Percentiles rank a stretch among this genome's conserved stretches.
Evolutionary conservation across 2,329 filamentous ascomycete genomes (phyloP).

Genomic region (Sporothrix brunneoviolacea): DNA sequence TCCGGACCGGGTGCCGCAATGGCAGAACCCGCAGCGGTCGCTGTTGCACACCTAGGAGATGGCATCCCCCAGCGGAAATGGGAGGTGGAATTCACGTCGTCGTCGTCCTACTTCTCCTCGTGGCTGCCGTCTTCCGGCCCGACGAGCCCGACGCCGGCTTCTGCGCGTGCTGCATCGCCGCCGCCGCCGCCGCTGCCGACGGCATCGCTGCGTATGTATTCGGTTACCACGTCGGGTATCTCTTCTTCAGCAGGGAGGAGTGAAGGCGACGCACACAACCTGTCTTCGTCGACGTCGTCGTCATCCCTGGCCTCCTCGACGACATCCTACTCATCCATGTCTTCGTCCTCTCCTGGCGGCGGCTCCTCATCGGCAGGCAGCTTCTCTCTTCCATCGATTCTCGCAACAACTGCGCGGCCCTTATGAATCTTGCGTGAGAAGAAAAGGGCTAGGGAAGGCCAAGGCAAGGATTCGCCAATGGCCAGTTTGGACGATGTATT

Average conservation of each 20-base stretch:
- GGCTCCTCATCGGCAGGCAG: not conserved
- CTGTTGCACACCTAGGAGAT: no score
- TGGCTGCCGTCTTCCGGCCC: not conserved
- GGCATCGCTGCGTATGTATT: not conserved
- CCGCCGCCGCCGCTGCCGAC: not conserved
- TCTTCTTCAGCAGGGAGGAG: not conserved
- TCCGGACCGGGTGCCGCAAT: not conserved
- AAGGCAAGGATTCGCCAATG: no score
- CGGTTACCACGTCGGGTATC: slow-evolving; percentile 4
- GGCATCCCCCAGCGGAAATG: no score
- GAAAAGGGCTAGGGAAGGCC: no score
- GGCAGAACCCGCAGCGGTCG: not conserved
- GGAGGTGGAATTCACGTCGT: no score
- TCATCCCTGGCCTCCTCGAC: slow-evolving; percentile 1
- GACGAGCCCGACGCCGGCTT: not conserved
- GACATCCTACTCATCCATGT: slow-evolving; percentile 8
- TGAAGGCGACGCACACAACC: not conserved
- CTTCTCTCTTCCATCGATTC: slow-evolving; percentile 12
- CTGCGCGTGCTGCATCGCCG: not conserved
- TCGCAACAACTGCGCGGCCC: not conserved
- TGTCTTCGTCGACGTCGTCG: slow-evolving; percentile 6
- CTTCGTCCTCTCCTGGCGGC: slow-evolving; percentile 1
- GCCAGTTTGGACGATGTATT: no score
- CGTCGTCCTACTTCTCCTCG: not conserved
- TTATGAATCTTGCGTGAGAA: no score